Percentiles rank a stretch among this genome's conserved stretches.
phyloP scores from a whole-genome alignment of 1,284 basidiomycete species.

The Cryptococcus sp. region DNA sequence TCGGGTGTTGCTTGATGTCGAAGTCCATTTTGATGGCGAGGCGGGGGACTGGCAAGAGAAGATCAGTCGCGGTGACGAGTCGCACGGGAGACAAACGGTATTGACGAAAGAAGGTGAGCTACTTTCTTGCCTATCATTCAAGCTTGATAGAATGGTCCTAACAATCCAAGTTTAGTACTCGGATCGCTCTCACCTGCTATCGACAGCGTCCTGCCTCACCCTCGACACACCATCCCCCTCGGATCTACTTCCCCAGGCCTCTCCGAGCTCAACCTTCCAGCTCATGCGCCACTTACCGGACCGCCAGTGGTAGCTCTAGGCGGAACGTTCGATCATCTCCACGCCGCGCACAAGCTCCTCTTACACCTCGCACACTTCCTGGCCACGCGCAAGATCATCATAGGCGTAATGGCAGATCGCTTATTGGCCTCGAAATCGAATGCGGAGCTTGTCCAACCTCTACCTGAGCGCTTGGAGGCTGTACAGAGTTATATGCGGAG shows the following conservation, averaged over 20 bases:
- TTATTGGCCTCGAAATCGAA: conserved; percentile 76
- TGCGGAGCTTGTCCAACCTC: conserved; percentile 67
- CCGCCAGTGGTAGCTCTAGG: conserved; percentile 58
- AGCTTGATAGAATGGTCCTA: too few relatives aligned
- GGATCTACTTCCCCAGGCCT: not conserved
- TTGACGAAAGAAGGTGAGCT: conserved; percentile 24
- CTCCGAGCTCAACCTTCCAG: not conserved
- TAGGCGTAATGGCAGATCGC: conserved; percentile 77
- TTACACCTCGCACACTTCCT: conserved; percentile 88
- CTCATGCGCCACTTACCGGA: conserved; percentile 10
- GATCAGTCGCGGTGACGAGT: conserved; percentile 9
- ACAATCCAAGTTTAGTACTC: too few relatives aligned
- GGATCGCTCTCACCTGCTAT: too few relatives aligned
- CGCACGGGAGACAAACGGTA: conserved; percentile 14
- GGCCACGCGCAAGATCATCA: conserved; percentile 73
- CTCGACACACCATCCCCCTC: too few relatives aligned
- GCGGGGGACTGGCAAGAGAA: conserved; percentile 27
- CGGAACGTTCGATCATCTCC: conserved; percentile 95
- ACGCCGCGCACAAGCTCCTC: conserved; percentile 96
- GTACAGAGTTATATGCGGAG: conserved; percentile 64
- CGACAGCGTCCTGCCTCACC: too few relatives aligned
- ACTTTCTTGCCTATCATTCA: too few relatives aligned
- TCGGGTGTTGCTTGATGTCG: conserved; percentile 45
- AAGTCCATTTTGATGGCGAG: conserved; percentile 48
- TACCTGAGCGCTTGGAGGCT: conserved; percentile 61